A percentile compares a stretch with the other conserved stretches of the same genome.
These are phyloP conservation scores for Bothriochloa decipiens DNA, from an alignment of 176 grass and related monocot genomes.

Conservation along the genomic window DNA sequence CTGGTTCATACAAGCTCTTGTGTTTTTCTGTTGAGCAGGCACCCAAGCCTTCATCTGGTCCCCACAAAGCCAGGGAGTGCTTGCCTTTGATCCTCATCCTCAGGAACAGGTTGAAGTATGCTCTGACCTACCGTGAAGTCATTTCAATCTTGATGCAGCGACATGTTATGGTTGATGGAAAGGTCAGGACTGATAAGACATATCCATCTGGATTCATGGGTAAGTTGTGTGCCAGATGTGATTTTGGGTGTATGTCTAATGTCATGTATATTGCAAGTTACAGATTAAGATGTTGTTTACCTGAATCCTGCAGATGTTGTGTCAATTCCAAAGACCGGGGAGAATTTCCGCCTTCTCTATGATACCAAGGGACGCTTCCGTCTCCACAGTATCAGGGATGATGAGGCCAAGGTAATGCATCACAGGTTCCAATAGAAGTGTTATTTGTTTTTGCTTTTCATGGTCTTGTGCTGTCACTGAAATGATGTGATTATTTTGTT, in stretches of 20 bases:
- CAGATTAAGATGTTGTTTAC: neutral
- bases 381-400: slow-evolving; percentile 52
- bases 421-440: neutral
- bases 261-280: neutral
- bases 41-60: slow-evolving; percentile 59
- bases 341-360: slow-evolving; percentile 52
- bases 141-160: slow-evolving; percentile 62
- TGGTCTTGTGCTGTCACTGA: neutral
- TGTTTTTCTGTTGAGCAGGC: slow-evolving; percentile 39
- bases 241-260: neutral
- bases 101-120: slow-evolving; percentile 62
- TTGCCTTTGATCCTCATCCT: slow-evolving; percentile 55
- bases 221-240: neutral
- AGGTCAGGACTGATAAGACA: slow-evolving; percentile 60
- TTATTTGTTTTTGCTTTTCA: neutral
- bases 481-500: neutral
- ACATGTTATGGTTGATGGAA: slow-evolving; percentile 53
- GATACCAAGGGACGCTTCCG: slow-evolving; percentile 61
- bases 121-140: slow-evolving; percentile 50
- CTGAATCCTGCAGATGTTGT: slow-evolving; percentile 44
- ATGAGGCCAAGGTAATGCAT: slow-evolving; percentile 45
- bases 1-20: neutral
- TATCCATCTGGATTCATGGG: slow-evolving; percentile 58
- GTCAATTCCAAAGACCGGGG: slow-evolving; percentile 49
- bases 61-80: slow-evolving; percentile 52